Conservation (phyloP, 202 grass and related monocot species). For the Panicum hallii region DNA sequence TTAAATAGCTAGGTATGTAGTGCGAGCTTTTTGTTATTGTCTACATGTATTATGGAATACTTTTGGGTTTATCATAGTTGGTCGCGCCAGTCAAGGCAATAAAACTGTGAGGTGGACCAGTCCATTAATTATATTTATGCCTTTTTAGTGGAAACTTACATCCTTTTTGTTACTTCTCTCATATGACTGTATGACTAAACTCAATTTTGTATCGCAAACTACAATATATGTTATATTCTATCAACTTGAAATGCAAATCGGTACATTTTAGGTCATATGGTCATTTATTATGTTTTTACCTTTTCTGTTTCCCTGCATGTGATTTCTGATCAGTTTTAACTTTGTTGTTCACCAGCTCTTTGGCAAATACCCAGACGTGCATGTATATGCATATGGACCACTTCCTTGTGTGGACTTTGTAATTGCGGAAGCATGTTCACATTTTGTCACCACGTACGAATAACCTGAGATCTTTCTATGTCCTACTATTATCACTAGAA, state of each 20-base stretch:
- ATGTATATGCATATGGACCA: constrained; percentile 94
- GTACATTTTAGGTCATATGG: constrained; percentile 14
- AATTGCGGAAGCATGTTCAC: constrained; percentile 91
- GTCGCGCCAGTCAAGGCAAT: not conserved
- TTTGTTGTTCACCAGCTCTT: constrained; percentile 67
- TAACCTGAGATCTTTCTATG: constrained; percentile 13
- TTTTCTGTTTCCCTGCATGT: constrained; percentile 23
- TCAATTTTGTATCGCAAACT: not conserved
- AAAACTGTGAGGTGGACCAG: constrained; percentile 1
- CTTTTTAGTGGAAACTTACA: not conserved
- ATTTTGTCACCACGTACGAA: constrained; percentile 87
- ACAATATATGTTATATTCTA: constrained; percentile 5
- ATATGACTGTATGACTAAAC: constrained; percentile 14
- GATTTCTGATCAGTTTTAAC: constrained; percentile 36
- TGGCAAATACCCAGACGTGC: constrained; percentile 75
- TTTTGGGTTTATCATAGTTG: not conserved
- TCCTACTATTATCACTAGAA: constrained; percentile 22
- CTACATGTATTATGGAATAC: not conserved
- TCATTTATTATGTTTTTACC: constrained; percentile 31
- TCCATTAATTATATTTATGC: not conserved
- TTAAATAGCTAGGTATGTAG: constrained; percentile 24
- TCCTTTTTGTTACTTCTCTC: not conserved
- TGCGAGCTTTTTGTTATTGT: not conserved
- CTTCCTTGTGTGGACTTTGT: constrained; percentile 85
- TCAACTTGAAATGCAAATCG: constrained; percentile 35